Evolutionary conservation across 768 basidiomycete genomes (phyloP).

Genomic region (Pulveroboletus sp.): DNA sequence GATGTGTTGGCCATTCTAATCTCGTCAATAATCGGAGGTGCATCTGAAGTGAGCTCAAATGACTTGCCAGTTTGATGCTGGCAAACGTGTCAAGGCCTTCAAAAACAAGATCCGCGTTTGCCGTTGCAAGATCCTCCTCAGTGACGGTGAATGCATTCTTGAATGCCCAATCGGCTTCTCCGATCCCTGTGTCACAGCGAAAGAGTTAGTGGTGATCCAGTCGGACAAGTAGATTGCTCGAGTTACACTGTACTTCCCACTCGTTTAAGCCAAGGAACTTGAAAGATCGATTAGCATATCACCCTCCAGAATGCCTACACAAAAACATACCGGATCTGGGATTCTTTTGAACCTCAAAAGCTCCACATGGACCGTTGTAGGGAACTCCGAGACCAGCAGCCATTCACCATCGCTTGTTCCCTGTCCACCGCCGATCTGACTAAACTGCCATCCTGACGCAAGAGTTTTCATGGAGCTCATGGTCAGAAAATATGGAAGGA

Average conservation of each 20-base stretch:
- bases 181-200: slow-evolving; percentile 59
- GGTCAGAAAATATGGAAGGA: not conserved
- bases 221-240: not conserved
- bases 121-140: slow-evolving; percentile 39
- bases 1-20: slow-evolving; percentile 69
- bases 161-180: slow-evolving; percentile 84
- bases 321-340: slow-evolving; percentile 69
- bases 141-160: slow-evolving; percentile 56
- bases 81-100: slow-evolving; percentile 92
- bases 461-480: slow-evolving; percentile 29
- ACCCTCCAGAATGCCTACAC: not conserved
- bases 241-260: slow-evolving; percentile 86
- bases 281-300: slow-evolving; percentile 7
- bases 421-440: slow-evolving; percentile 57
- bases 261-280: slow-evolving; percentile 78
- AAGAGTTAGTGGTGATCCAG: not conserved
- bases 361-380: slow-evolving; percentile 86
- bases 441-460: slow-evolving; percentile 57
- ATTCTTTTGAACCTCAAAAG: slow-evolving; percentile 68
- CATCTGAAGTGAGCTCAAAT: not conserved
- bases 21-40: not conserved
- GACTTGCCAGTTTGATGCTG: slow-evolving; percentile 54
- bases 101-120: slow-evolving; percentile 72
- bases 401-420: slow-evolving; percentile 63
- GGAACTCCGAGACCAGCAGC: slow-evolving; percentile 59